These are phyloP conservation scores for Triangularia setosa DNA, from an alignment of 2,329 filamentous ascomycete genomes.

Conservation along the genomic window DNA sequence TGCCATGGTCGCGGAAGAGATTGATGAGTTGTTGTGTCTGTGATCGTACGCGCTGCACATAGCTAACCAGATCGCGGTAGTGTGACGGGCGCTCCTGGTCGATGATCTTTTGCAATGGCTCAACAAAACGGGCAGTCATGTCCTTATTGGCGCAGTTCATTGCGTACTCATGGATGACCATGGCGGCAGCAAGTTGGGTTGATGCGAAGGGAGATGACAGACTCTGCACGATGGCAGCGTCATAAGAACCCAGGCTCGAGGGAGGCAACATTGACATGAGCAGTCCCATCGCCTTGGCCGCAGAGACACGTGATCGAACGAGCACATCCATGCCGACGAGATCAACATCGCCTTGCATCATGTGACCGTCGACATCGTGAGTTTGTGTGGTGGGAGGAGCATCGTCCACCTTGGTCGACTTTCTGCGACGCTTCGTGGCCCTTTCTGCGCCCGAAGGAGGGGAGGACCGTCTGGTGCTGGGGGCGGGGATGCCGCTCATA, in stretches of 20 bases:
- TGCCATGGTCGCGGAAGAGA: slow-evolving; percentile 86
- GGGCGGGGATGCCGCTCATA: slow-evolving; percentile 41
- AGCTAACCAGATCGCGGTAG: slow-evolving; percentile 88
- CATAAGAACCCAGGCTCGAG: slow-evolving; percentile 59
- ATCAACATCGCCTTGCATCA: slow-evolving; percentile 96
- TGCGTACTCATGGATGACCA: slow-evolving; percentile 86
- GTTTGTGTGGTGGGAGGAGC: slow-evolving; percentile 58
- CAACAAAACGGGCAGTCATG: slow-evolving; percentile 56
- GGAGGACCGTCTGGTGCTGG: slow-evolving; percentile 43
- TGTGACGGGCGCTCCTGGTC: slow-evolving; percentile 75
- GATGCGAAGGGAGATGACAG: slow-evolving; percentile 74
- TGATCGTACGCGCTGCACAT: slow-evolving; percentile 81
- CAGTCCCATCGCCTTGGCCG: slow-evolving; percentile 80
- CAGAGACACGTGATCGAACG: slow-evolving; percentile 82
- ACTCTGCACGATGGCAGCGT: slow-evolving; percentile 59
- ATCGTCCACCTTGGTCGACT: slow-evolving; percentile 78
- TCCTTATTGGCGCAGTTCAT: slow-evolving; percentile 48
- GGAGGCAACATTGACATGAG: slow-evolving; percentile 75
- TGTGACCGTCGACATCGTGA: slow-evolving; percentile 95
- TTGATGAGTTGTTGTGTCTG: slow-evolving; percentile 89
- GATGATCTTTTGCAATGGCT: slow-evolving; percentile 68
- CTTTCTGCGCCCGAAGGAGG: slow-evolving; percentile 56
- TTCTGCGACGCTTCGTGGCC: slow-evolving; percentile 71
- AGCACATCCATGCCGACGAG: slow-evolving; percentile 86
- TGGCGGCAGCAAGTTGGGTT: slow-evolving; percentile 77